These are phyloP conservation scores for Penicillium glabrum DNA, from an alignment of 2,329 filamentous ascomycete genomes.

Conservation along the genomic window DNA sequence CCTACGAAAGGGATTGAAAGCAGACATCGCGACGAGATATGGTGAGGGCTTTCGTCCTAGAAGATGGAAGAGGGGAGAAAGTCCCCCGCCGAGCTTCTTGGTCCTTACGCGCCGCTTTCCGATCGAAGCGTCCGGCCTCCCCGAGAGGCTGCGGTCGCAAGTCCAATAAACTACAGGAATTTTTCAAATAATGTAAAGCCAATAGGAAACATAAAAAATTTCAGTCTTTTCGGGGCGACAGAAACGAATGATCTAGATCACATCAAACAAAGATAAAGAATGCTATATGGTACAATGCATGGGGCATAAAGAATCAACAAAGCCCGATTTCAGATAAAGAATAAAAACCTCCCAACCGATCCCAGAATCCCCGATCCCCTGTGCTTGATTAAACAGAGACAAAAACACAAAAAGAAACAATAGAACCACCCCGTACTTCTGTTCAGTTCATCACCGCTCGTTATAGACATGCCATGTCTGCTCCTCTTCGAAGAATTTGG, in stretches of 20 bases:
- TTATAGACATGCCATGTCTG: conserved; percentile 63
- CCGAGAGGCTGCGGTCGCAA: conserved; percentile 11
- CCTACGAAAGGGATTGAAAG: conserved; percentile 53
- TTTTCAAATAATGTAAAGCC: neutral
- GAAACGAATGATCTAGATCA: neutral
- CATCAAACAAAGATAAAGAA: neutral
- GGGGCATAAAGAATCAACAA: neutral
- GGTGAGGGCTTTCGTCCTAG: conserved; percentile 9
- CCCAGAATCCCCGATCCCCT: conserved; percentile 1
- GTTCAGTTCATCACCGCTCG: conserved; percentile 34
- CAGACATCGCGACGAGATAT: conserved; percentile 43
- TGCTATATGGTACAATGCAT: neutral
- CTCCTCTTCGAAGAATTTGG: conserved; percentile 56
- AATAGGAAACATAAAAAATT: neutral
- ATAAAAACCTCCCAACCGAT: conserved; percentile 2
- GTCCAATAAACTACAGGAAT: neutral
- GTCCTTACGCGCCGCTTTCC: conserved; percentile 22
- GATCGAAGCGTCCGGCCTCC: conserved; percentile 19
- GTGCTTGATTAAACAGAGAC: conserved; percentile 3
- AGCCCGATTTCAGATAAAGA: neutral
- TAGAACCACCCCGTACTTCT: neutral
- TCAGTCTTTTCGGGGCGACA: neutral
- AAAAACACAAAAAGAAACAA: conserved; percentile 1
- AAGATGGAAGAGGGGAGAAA: conserved; percentile 17
- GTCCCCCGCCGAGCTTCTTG: conserved; percentile 22